Conservation (phyloP, 73 alveolate genomes). For the Paramecium sexaurelia region DNA sequence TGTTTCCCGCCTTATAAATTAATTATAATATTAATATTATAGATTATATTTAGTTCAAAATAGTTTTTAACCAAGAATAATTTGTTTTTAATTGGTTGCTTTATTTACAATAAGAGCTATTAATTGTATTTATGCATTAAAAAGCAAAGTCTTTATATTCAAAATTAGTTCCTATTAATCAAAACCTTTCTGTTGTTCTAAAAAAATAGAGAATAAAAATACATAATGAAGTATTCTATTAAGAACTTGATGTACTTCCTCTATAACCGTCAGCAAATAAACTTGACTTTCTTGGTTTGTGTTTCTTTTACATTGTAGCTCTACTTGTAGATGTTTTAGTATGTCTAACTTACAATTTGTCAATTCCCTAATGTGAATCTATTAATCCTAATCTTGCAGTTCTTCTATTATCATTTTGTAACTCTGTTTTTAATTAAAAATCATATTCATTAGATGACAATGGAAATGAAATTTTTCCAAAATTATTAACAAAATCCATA, state of each 20-base stretch:
- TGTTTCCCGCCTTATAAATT: neutral
- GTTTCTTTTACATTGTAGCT: neutral
- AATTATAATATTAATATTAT: neutral
- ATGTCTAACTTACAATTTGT: neutral
- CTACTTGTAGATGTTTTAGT: neutral
- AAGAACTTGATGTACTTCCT: conserved; percentile 26
- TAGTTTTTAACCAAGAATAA: neutral
- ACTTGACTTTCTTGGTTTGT: neutral
- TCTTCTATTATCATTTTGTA: neutral
- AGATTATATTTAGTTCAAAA: neutral
- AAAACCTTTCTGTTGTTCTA: neutral
- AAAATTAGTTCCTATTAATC: neutral
- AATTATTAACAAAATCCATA: conserved; percentile 14
- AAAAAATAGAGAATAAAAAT: neutral
- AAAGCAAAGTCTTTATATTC: neutral
- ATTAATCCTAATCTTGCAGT: neutral
- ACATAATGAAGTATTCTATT: neutral
- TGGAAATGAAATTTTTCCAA: conserved; percentile 31
- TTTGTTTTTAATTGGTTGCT: neutral
- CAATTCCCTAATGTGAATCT: neutral
- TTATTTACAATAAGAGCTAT: neutral
- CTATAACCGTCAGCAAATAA: conserved; percentile 18
- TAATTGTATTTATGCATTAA: neutral
- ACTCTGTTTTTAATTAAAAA: neutral
- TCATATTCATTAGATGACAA: neutral